phyloP scores from a whole-genome alignment of 75 land plant species.

The Selaginella tamariscina region DNA sequence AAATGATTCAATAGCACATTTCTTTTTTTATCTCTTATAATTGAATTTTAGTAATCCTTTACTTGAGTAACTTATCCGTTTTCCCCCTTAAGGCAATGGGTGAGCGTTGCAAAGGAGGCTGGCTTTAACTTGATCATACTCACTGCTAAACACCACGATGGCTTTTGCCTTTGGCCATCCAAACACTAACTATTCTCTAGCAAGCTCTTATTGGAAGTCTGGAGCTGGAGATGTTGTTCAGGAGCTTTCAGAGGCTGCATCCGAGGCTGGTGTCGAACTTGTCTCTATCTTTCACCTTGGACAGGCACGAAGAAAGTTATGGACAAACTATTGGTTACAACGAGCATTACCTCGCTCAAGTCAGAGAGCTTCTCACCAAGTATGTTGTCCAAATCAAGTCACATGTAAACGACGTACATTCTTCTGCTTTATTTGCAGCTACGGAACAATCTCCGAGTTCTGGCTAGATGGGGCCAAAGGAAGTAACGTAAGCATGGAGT shows the following conservation, averaged over 20 bases:
- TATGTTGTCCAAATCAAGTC: conserved; percentile 8
- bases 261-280: conserved; percentile 45
- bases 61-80: no score
- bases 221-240: conserved; percentile 73
- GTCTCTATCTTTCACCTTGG: conserved; percentile 97
- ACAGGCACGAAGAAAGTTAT: conserved; percentile 72
- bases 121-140: conserved; percentile 62
- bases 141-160: conserved; percentile 92
- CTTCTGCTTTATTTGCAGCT: conserved; percentile 28
- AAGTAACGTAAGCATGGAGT: conserved; percentile 58
- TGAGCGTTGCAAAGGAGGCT: conserved; percentile 36
- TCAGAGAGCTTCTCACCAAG: conserved; percentile 70
- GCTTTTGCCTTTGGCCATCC: conserved; percentile 96
- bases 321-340: conserved; percentile 69
- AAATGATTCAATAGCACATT: no score
- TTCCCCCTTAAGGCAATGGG: conserved; percentile 73
- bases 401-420: background rate
- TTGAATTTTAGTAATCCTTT: no score
- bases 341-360: conserved; percentile 66
- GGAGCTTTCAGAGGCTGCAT: conserved; percentile 48
- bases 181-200: conserved; percentile 63
- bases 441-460: conserved; percentile 71
- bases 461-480: conserved; percentile 97
- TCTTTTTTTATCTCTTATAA: no score
- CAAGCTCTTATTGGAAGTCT: conserved; percentile 44